Base-by-base conservation (phyloP, 768 basidiomycete genomes). In the Kwoniella pini region DNA sequence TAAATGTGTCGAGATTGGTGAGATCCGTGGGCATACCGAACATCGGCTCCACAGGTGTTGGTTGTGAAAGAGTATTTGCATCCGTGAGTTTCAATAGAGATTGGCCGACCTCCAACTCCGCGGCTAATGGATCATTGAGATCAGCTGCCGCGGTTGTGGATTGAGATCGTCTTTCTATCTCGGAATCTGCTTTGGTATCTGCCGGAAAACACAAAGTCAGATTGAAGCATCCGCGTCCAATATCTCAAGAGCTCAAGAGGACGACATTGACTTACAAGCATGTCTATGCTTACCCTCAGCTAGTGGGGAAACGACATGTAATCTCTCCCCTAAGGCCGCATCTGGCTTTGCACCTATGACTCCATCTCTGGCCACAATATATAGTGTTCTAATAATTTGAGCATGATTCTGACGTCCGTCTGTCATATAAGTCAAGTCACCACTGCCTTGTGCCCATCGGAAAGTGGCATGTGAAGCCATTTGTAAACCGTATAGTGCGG, bases 331-430 rank as follows among this genome's bases (percentile, higher is more conserved):
- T 46, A 24, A 13, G 7, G 22, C 12, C 13, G 19, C 24, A 11
- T 46, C 45, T 17, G 45, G 11, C 15, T 24, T 27, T 26, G 22
- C 27, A 12, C 45, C 45, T 24, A 26, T 24, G 21, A 46, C 45
- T 12, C 45, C 45, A 46, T 46, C 45, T 46, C 45, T 46, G 0
- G 45, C 45, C 17, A 46, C 45, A 7, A 46, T 24, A 26, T 46
- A 46, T n/a, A 46, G 15, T 24, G 45, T 46, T n/a, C 24, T 24
- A n/a, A 46, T 46, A 2, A 46, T 46, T 24, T 46, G 45, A 46
- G 45, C 45, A 15, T 46, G 45, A 27, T 46, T 46, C 12, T 46
- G 19, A 13, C 45, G 19, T 26, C 45, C 45, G 19, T 12, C 12
- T 6, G 45, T 46, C 45, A 46, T 46, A 26, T 46, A 27, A 1